Evolutionary conservation across 2,329 filamentous ascomycete genomes (phyloP).

Genomic region (Sporothrix luriei): DNA sequence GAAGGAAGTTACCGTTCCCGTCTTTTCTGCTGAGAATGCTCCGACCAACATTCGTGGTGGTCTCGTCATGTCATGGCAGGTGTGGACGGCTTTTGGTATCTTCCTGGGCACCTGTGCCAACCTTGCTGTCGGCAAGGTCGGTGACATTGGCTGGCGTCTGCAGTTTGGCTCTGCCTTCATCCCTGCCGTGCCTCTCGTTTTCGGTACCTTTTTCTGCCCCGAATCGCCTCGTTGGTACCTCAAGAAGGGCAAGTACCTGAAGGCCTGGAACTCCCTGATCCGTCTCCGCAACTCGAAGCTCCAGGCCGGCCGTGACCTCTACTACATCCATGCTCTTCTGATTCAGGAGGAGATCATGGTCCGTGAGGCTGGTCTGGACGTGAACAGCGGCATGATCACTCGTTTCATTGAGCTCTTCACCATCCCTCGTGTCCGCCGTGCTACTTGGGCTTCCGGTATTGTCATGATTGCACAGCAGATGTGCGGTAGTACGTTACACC

Average conservation of each 20-base stretch:
- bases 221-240: slow-evolving; percentile 68
- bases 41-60: slow-evolving; percentile 71
- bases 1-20: slow-evolving; percentile 67
- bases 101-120: slow-evolving; percentile 69
- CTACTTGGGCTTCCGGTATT: slow-evolving; percentile 73
- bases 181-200: slow-evolving; percentile 58
- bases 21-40: slow-evolving; percentile 74
- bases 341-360: slow-evolving; percentile 59
- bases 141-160: slow-evolving; percentile 63
- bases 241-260: slow-evolving; percentile 64
- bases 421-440: slow-evolving; percentile 68
- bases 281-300: slow-evolving; percentile 57
- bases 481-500: slow-evolving; percentile 49
- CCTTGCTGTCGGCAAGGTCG: slow-evolving; percentile 62
- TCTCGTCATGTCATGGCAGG: slow-evolving; percentile 77
- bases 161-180: slow-evolving; percentile 67
- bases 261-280: slow-evolving; percentile 61
- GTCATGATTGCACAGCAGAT: slow-evolving; percentile 81
- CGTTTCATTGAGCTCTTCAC: slow-evolving; percentile 69
- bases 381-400: slow-evolving; percentile 58
- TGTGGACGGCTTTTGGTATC: slow-evolving; percentile 53
- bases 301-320: slow-evolving; percentile 63
- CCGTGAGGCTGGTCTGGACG: slow-evolving; percentile 32
- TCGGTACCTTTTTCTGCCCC: slow-evolving; percentile 66
- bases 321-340: slow-evolving; percentile 67